Evolutionary conservation across 176 grass and related monocot genomes (phyloP).

Genomic region (Secale cereale): DNA sequence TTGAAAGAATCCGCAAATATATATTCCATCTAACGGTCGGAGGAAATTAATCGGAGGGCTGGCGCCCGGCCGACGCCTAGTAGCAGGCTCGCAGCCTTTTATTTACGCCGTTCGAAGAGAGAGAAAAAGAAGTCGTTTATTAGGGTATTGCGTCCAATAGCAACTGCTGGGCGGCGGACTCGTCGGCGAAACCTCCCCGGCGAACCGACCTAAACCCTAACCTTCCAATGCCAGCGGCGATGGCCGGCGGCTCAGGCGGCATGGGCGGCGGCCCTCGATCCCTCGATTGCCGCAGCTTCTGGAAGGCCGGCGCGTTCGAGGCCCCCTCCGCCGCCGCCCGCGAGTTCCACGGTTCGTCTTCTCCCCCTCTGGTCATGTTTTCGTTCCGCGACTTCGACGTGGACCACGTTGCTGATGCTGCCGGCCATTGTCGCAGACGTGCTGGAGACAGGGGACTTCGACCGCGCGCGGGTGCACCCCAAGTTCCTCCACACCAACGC

Average conservation of each 20-base stretch:
- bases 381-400: background rate
- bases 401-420: background rate
- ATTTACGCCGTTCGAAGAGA: background rate
- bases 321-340: conserved; percentile 20
- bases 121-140: background rate
- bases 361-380: background rate
- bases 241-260: background rate
- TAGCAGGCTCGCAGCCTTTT: background rate
- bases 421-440: conserved; percentile 35
- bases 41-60: background rate
- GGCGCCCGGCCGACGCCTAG: background rate
- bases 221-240: conserved; percentile 21
- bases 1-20: too few relatives aligned
- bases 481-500: conserved; percentile 97
- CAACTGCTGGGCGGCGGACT: background rate
- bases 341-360: conserved; percentile 28
- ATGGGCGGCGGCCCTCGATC: background rate
- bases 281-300: conserved; percentile 79
- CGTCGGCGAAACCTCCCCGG: background rate
- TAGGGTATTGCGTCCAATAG: background rate
- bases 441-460: conserved; percentile 61
- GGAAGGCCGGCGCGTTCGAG: conserved; percentile 67
- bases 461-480: conserved; percentile 78
- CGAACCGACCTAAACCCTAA: background rate
- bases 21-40: too few relatives aligned